These are phyloP conservation scores for Tricharina praecox DNA, from an alignment of 495 filamentous ascomycete genomes.

Conservation along the genomic window DNA sequence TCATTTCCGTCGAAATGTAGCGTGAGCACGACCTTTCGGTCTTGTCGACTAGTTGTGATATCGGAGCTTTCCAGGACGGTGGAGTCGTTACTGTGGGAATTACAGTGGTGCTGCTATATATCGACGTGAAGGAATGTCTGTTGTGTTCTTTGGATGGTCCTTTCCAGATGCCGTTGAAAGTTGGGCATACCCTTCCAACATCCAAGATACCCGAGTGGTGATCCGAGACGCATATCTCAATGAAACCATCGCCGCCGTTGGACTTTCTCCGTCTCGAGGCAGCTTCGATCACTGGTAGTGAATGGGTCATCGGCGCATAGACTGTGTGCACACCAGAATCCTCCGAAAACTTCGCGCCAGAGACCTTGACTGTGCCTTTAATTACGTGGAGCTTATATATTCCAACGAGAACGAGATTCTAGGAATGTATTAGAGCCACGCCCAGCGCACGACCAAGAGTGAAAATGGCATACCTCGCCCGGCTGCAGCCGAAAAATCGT, in stretches of 20 bases:
- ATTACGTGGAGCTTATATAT: constrained; percentile 44
- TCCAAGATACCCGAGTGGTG: constrained; percentile 34
- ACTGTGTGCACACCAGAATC: constrained; percentile 34
- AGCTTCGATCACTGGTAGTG: constrained; percentile 42
- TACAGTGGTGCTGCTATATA: constrained; percentile 20
- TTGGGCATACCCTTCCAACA: constrained; percentile 38
- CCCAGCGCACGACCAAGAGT: neutral
- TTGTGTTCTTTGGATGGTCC: constrained; percentile 23
- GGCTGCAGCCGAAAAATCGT: constrained; percentile 5
- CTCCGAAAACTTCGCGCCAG: constrained; percentile 40
- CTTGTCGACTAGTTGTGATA: constrained; percentile 27
- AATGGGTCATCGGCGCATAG: constrained; percentile 47
- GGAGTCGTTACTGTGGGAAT: constrained; percentile 30
- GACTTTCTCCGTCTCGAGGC: constrained; percentile 17
- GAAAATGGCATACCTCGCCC: constrained; percentile 11
- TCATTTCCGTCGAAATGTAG: constrained; percentile 6
- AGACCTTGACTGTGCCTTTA: constrained; percentile 37
- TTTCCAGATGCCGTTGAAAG: constrained; percentile 43
- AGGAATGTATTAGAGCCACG: constrained; percentile 1
- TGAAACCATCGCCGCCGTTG: constrained; percentile 26
- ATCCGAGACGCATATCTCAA: constrained; percentile 32
- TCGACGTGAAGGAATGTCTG: constrained; percentile 11
- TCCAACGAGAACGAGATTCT: constrained; percentile 41
- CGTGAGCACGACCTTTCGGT: constrained; percentile 19
- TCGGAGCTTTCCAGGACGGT: constrained; percentile 1